Evolutionary conservation across 2,329 filamentous ascomycete species (phyloP), one percentile per base, ranked within the genome.

Genomic region (Myriosclerotinia scirpicola): DNA sequence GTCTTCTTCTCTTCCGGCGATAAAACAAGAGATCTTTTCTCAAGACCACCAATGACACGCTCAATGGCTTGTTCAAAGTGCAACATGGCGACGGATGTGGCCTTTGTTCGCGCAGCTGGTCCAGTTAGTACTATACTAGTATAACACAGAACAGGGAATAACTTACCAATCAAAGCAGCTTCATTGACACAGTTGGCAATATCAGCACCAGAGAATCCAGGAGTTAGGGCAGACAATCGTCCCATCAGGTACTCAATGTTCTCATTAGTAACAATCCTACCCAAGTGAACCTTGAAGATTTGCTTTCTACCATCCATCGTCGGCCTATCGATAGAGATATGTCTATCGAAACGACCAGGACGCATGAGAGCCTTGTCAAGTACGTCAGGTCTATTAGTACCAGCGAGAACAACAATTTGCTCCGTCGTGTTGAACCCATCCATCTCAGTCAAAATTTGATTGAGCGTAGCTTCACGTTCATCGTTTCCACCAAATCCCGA

Each of bases 181-280:
- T 99, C 95, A 76, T 99, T 99, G 73, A 97, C 93, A 77, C 93
- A 96, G 79, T 99, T 99, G 76, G 95, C 93, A 79, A 99, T 99
- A 78, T 99, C 95, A 58, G 95, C 95, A 80, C 95, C 95, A 66
- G 94, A 94, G 79, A 99, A 99, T 42, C 95, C 95, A 65, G 95
- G 95, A 4, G 95, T 99, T 72, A 99, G 82, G 54, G 95, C 94
- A 65, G 95, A 89, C 58, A 99, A 85, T 74, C 95, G 89, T 68
- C 95, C 95, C 72, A 92, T 90, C 55, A 99, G 82, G 76, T 92
- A 90, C 52, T 97, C 92, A 69, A 93, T 82, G 76, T 99, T 91
- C 78, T 97, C 95, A 68, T 90, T 87, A 36, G 94, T 98, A 64
- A 96, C 90, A 75, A 99, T 96, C 82, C 97, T 97, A 80, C 89